Conservation (phyloP, 2,329 filamentous ascomycete genomes). For the Ophiostoma sp. region DNA sequence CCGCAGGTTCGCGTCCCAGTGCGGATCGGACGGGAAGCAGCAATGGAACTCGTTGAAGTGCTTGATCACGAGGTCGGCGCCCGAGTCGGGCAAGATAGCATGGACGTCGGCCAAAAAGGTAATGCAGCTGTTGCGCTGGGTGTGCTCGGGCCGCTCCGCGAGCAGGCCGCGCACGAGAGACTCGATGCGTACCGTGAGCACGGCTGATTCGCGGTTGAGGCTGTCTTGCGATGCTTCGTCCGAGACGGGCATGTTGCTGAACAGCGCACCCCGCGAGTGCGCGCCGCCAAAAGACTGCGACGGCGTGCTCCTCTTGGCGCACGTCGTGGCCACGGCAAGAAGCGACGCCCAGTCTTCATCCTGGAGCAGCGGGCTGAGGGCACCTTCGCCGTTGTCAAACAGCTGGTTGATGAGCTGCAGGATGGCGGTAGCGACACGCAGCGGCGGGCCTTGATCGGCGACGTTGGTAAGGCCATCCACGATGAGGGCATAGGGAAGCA, state of each 20-base stretch:
- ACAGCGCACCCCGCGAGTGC: not conserved
- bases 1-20: conserved; percentile 61
- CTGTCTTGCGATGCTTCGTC: conserved; percentile 36
- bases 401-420: conserved; percentile 51
- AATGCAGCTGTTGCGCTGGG: conserved; percentile 62
- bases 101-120: conserved; percentile 60
- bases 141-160: conserved; percentile 44
- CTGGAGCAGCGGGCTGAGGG: conserved; percentile 50
- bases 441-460: conserved; percentile 40
- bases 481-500: conserved; percentile 53
- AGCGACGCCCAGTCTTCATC: conserved; percentile 63
- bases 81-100: conserved; percentile 57
- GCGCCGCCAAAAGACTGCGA: not conserved
- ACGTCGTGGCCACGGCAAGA: conserved; percentile 54
- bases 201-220: conserved; percentile 41
- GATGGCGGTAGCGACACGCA: conserved; percentile 43
- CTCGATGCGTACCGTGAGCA: conserved; percentile 47
- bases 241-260: not conserved
- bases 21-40: conserved; percentile 64
- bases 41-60: conserved; percentile 64
- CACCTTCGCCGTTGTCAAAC: conserved; percentile 48
- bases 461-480: conserved; percentile 53
- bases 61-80: conserved; percentile 58
- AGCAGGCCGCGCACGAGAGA: conserved; percentile 39
- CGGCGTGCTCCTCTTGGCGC: conserved; percentile 37